Evolutionary conservation across 2,329 filamentous ascomycete genomes (phyloP).

Genomic region (Akanthomyces uredinophilus): DNA sequence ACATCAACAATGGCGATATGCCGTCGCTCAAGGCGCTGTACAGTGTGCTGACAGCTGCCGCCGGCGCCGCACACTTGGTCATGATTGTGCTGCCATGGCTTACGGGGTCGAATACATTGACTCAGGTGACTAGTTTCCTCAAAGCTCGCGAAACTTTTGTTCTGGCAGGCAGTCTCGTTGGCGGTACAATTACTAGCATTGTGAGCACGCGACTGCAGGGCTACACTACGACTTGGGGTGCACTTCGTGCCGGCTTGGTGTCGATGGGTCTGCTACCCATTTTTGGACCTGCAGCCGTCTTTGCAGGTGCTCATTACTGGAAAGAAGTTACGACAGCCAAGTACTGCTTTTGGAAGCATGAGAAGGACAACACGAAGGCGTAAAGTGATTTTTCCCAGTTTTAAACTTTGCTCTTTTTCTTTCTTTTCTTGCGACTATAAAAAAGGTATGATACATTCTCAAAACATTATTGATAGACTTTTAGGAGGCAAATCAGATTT

Average conservation of each 20-base stretch:
- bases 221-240: constrained; percentile 1
- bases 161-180: not conserved
- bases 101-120: not conserved
- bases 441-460: not conserved
- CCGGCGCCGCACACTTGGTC: not conserved
- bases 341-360: constrained; percentile 8
- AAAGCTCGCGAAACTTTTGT: not conserved
- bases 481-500: too few relatives aligned
- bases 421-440: not conserved
- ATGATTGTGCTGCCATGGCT: not conserved
- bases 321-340: constrained; percentile 6
- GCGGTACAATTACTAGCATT: not conserved
- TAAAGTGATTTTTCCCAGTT: not conserved
- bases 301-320: not conserved
- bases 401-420: not conserved
- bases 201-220: not conserved
- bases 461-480: not conserved
- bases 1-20: constrained; percentile 1
- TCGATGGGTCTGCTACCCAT: not conserved
- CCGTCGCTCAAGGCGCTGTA: not conserved
- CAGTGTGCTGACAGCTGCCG: not conserved
- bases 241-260: not conserved
- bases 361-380: not conserved
- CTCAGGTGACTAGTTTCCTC: not conserved
- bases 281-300: not conserved